These are phyloP conservation scores for Dactylellina parvicollis DNA, from an alignment of 2,329 filamentous ascomycete genomes.

Conservation along the genomic window DNA sequence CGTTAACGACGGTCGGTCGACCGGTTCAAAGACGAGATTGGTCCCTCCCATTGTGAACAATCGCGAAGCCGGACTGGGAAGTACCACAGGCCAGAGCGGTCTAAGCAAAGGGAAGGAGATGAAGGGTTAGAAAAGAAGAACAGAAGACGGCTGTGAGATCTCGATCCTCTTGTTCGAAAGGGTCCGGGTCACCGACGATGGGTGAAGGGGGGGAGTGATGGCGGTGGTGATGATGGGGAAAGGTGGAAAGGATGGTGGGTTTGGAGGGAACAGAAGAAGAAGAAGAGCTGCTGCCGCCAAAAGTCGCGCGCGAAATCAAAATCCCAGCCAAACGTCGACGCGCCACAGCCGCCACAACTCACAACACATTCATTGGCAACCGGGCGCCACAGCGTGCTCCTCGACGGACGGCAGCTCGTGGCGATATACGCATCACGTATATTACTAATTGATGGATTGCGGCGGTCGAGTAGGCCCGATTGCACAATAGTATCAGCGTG, in stretches of 20 bases:
- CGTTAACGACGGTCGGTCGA: constrained; percentile 52
- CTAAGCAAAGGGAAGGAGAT: constrained; percentile 1
- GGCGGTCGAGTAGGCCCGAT: too few relatives aligned
- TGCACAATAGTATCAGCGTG: too few relatives aligned
- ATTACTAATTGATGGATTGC: too few relatives aligned
- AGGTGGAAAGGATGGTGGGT: constrained; percentile 7
- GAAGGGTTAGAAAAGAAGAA: not conserved
- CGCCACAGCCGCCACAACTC: not conserved
- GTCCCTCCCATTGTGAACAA: constrained; percentile 41
- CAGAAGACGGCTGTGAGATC: not conserved
- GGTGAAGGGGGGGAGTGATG: not conserved
- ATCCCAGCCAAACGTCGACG: not conserved
- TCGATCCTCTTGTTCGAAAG: not conserved
- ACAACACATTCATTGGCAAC: not conserved
- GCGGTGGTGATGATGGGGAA: constrained; percentile 8
- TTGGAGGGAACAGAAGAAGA: constrained; percentile 1
- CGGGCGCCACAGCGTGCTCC: not conserved
- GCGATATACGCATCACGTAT: too few relatives aligned
- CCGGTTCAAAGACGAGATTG: constrained; percentile 41
- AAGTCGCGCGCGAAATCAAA: constrained; percentile 38
- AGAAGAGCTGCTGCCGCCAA: constrained; percentile 19
- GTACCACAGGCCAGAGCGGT: constrained; percentile 5
- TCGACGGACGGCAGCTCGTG: not conserved
- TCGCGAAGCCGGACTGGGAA: constrained; percentile 31
- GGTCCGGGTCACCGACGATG: not conserved